Percentiles rank a stretch among this genome's conserved stretches.
Evolutionary conservation across 768 basidiomycete species (phyloP).

Genomic region (Pleurotus tuber-regium): DNA sequence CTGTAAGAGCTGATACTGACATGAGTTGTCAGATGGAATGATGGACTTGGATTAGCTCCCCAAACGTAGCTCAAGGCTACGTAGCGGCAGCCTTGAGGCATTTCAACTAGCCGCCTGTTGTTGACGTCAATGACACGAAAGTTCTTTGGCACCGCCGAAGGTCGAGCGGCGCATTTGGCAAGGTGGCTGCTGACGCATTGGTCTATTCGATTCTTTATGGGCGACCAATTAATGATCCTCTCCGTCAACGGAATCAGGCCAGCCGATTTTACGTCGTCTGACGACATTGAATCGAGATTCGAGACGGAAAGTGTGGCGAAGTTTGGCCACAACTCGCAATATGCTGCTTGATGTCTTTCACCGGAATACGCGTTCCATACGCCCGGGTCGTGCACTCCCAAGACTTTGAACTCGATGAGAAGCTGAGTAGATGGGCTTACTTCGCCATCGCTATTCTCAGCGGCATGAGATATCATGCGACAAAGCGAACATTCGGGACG

Average conservation of each 20-base stretch:
- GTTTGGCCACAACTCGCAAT: background rate
- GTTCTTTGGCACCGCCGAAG: background rate
- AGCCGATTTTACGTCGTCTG: background rate
- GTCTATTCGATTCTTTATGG: background rate
- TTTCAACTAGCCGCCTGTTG: background rate
- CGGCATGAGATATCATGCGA: background rate
- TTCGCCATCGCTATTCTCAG: background rate
- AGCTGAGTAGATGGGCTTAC: background rate
- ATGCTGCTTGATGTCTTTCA: background rate
- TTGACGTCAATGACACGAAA: conserved; percentile 4
- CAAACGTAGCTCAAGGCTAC: conserved; percentile 6
- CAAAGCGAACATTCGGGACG: background rate
- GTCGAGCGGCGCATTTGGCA: background rate
- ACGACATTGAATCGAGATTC: background rate
- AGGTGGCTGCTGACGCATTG: background rate
- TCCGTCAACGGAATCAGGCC: background rate
- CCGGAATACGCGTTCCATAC: background rate
- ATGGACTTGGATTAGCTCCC: background rate
- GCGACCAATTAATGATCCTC: background rate
- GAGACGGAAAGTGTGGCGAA: background rate
- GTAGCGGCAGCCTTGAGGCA: background rate
- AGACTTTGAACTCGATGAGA: background rate
- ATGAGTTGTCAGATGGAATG: background rate
- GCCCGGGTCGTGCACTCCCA: background rate
- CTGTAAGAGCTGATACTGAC: background rate